phyloP scores from a whole-genome alignment of 352 stramenopile genomes.

The Phytophthora citricola region DNA sequence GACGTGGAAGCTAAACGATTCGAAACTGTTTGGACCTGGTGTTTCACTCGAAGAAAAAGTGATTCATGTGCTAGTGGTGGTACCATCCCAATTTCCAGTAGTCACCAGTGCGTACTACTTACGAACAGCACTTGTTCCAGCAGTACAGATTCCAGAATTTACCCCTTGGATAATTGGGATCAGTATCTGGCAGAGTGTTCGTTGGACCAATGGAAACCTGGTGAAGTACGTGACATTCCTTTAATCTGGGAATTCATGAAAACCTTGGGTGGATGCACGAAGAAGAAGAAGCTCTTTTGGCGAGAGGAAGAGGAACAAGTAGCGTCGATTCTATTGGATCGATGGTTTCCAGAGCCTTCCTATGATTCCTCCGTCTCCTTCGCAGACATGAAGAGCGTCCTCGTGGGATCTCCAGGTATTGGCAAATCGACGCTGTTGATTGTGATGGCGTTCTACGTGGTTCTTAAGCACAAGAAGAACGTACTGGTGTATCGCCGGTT shows the following conservation, averaged over 20 bases:
- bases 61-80: neutral
- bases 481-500: constrained; percentile 16
- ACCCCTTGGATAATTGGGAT: neutral
- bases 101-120: too few species aligned
- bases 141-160: neutral
- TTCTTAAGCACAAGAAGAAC: constrained; percentile 41
- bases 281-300: constrained; percentile 26
- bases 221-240: too few species aligned
- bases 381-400: too few species aligned
- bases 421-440: constrained; percentile 44
- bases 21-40: too few species aligned
- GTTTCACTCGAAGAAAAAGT: too few species aligned
- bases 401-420: constrained; percentile 29
- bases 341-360: constrained; percentile 15
- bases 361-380: too few species aligned
- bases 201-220: too few species aligned
- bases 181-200: too few species aligned
- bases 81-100: neutral
- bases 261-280: constrained; percentile 24
- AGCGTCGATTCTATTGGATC: constrained; percentile 12
- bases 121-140: too few species aligned
- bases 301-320: constrained; percentile 30
- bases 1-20: too few species aligned
- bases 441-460: constrained; percentile 36
- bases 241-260: neutral